phyloP scores from a whole-genome alignment of 768 basidiomycete species.

The Boletus rubroflammeus region DNA sequence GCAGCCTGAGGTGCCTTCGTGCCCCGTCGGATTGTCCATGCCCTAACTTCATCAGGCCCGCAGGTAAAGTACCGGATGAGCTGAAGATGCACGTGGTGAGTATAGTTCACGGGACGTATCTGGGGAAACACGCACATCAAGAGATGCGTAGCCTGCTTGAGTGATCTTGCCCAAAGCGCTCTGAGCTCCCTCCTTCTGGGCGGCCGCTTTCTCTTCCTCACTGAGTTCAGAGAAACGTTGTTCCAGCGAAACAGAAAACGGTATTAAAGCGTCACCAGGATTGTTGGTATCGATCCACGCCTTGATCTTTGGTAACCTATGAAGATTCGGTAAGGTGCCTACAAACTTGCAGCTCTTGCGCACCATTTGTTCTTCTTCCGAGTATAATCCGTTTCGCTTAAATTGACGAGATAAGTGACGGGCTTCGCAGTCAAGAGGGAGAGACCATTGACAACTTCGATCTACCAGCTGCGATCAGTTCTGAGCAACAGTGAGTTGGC shows the following conservation, averaged over 20 bases:
- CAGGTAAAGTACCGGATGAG: slow-evolving; percentile 97
- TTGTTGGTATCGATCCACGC: slow-evolving; percentile 97
- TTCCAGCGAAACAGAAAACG: slow-evolving; percentile 94
- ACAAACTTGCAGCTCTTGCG: background rate
- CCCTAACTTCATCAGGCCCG: slow-evolving; percentile 94
- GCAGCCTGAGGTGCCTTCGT: slow-evolving; percentile 97
- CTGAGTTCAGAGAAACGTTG: slow-evolving; percentile 71
- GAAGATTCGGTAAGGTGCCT: background rate
- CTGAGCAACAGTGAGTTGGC: background rate
- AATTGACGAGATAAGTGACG: slow-evolving; percentile 96
- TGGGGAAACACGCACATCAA: slow-evolving; percentile 55
- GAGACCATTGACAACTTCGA: slow-evolving; percentile 87
- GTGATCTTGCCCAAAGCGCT: slow-evolving; percentile 91
- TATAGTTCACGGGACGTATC: background rate
- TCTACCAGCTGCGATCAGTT: slow-evolving; percentile 42
- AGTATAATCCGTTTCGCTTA: slow-evolving; percentile 90
- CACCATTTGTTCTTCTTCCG: slow-evolving; percentile 99
- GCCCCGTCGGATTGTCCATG: slow-evolving; percentile 94
- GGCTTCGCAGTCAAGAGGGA: slow-evolving; percentile 94
- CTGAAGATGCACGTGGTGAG: slow-evolving; percentile 35
- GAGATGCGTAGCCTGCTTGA: slow-evolving; percentile 83
- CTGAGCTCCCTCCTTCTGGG: slow-evolving; percentile 72
- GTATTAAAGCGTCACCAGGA: slow-evolving; percentile 92
- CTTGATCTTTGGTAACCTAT: slow-evolving; percentile 93
- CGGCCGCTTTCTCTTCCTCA: slow-evolving; percentile 69